A percentile compares a stretch with the other conserved stretches of the same genome.
These are phyloP conservation scores for Diatrype stigma DNA, from an alignment of 2,329 filamentous ascomycete genomes.

Conservation along the genomic window DNA sequence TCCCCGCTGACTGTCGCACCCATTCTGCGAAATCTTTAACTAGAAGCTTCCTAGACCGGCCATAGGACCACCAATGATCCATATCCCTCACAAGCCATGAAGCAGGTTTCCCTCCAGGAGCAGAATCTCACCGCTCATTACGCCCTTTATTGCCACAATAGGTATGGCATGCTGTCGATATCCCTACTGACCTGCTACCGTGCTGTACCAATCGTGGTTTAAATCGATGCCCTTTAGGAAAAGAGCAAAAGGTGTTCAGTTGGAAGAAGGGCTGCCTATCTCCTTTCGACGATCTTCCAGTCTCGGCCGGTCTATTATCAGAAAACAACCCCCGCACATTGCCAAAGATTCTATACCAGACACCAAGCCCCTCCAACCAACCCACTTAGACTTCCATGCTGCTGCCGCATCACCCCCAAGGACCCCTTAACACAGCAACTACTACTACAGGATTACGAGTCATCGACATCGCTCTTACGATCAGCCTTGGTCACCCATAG, in stretches of 20 bases:
- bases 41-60: not conserved
- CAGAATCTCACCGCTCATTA: not conserved
- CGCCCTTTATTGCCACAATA: not conserved
- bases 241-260: not conserved
- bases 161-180: not conserved
- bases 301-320: not conserved
- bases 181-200: not conserved
- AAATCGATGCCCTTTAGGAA: not conserved
- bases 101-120: not conserved
- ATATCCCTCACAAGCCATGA: not conserved
- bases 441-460: not conserved
- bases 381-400: not conserved
- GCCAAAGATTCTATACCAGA: not conserved
- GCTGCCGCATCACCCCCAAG: not conserved
- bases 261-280: not conserved
- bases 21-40: not conserved
- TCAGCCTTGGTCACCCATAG: not conserved
- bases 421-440: too few species aligned
- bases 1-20: not conserved
- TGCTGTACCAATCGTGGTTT: not conserved
- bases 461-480: not conserved
- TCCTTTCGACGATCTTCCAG: not conserved
- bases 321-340: not conserved
- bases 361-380: not conserved
- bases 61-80: too few species aligned